A percentile compares a stretch with the other conserved stretches of the same genome.
These are phyloP conservation scores for Candida berthetii DNA, from an alignment of 805 yeast genomes.

Conservation along the genomic window DNA sequence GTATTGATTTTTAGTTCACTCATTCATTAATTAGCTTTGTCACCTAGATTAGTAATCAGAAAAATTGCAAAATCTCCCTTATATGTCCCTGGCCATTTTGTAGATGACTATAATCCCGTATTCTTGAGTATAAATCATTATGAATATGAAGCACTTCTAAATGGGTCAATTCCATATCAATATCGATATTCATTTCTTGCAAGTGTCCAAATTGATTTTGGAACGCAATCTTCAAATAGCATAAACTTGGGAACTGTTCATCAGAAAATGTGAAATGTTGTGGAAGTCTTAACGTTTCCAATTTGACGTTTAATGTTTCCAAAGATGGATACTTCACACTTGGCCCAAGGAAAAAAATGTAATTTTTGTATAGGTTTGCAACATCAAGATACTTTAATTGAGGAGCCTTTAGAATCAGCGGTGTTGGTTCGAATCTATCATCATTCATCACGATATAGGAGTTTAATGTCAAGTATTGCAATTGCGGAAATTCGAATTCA, in stretches of 20 bases:
- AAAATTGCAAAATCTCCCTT: too few species aligned
- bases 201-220: slow-evolving; percentile 14
- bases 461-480: slow-evolving; percentile 3
- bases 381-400: slow-evolving; percentile 2
- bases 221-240: slow-evolving; percentile 7
- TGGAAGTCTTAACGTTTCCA: slow-evolving; percentile 2
- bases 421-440: not conserved
- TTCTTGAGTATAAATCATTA: not conserved
- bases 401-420: slow-evolving; percentile 1
- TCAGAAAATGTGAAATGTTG: slow-evolving; percentile 6
- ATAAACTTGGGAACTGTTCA: slow-evolving; percentile 9
- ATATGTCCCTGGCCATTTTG: too few species aligned
- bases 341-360: slow-evolving; percentile 3
- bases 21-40: too few species aligned
- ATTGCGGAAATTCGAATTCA: not conserved
- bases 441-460: slow-evolving; percentile 5
- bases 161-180: slow-evolving; percentile 5
- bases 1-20: too few species aligned
- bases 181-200: slow-evolving; percentile 10
- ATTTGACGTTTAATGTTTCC: not conserved
- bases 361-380: slow-evolving; percentile 10
- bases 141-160: not conserved
- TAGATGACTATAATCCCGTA: too few species aligned
- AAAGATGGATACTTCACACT: slow-evolving; percentile 5
- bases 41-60: too few species aligned